These are phyloP conservation scores for Tuber brumale DNA, from an alignment of 495 filamentous ascomycete genomes.

Conservation along the genomic window DNA sequence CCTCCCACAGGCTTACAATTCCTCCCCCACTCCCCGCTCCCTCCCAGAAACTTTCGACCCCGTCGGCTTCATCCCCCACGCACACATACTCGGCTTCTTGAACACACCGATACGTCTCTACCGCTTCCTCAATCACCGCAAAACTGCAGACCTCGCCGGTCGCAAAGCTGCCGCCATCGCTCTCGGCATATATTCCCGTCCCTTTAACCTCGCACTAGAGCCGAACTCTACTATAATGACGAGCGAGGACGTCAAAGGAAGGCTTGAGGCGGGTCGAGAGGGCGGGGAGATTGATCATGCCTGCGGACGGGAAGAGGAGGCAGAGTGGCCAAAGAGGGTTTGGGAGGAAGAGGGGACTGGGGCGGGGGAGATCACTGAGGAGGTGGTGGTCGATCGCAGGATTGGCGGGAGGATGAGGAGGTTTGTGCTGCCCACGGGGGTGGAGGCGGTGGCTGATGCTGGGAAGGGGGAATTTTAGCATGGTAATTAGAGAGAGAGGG, in stretches of 20 bases:
- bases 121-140: conserved; percentile 80
- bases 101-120: conserved; percentile 81
- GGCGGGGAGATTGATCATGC: conserved; percentile 62
- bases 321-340: conserved; percentile 77
- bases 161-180: conserved; percentile 82
- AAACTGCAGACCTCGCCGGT: conserved; percentile 78
- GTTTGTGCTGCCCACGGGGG: conserved; percentile 59
- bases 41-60: conserved; percentile 59
- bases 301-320: conserved; percentile 67
- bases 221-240: conserved; percentile 27
- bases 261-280: conserved; percentile 30
- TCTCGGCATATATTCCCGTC: conserved; percentile 52
- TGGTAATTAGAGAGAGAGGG: background rate
- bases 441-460: conserved; percentile 58
- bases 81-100: conserved; percentile 87
- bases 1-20: conserved; percentile 59
- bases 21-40: conserved; percentile 53
- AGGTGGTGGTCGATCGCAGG: conserved; percentile 69
- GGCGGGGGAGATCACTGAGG: conserved; percentile 61
- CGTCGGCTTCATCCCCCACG: conserved; percentile 65
- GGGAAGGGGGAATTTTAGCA: conserved; percentile 10
- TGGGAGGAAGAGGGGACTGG: conserved; percentile 50
- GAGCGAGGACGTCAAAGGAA: conserved; percentile 37
- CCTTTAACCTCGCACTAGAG: conserved; percentile 43
- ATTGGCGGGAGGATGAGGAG: conserved; percentile 74